Percentiles rank a stretch among this genome's conserved stretches.
Evolutionary conservation across 2,329 filamentous ascomycete genomes (phyloP).

Genomic region (Curvularia eragrostidis): DNA sequence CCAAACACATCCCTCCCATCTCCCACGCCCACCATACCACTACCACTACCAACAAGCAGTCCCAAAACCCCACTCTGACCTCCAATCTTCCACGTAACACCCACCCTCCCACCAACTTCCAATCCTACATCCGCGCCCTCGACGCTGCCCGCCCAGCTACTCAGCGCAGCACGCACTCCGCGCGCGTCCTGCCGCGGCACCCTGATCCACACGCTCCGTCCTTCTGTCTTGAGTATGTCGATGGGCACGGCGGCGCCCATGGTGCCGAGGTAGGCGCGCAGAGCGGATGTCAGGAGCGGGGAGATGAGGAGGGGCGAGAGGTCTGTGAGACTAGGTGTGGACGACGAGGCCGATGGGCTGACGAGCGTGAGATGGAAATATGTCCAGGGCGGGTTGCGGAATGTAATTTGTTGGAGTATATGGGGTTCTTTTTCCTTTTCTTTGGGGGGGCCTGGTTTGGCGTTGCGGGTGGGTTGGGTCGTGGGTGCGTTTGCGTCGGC

Average conservation of each 20-base stretch:
- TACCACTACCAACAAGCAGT: not conserved
- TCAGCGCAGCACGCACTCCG: constrained; percentile 32
- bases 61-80: constrained; percentile 20
- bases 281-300: constrained; percentile 67
- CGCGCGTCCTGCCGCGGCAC: constrained; percentile 37
- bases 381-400: constrained; percentile 49
- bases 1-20: constrained; percentile 5
- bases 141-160: constrained; percentile 35
- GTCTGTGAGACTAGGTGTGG: not conserved
- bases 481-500: not conserved
- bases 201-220: constrained; percentile 31
- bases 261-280: constrained; percentile 73
- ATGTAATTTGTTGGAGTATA: constrained; percentile 47
- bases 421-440: constrained; percentile 14
- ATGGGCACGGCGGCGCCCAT: constrained; percentile 71
- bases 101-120: constrained; percentile 24
- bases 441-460: not conserved
- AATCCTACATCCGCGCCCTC: constrained; percentile 30
- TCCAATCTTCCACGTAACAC: constrained; percentile 40
- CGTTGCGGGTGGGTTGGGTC: constrained; percentile 21
- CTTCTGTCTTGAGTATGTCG: constrained; percentile 67
- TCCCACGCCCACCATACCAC: not conserved
- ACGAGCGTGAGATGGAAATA: constrained; percentile 53
- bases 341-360: constrained; percentile 17
- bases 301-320: constrained; percentile 67